Evolutionary conservation across 805 yeast genomes (phyloP), one percentile per base, ranked within the genome.

Genomic region (Myxozyma neotropica): DNA sequence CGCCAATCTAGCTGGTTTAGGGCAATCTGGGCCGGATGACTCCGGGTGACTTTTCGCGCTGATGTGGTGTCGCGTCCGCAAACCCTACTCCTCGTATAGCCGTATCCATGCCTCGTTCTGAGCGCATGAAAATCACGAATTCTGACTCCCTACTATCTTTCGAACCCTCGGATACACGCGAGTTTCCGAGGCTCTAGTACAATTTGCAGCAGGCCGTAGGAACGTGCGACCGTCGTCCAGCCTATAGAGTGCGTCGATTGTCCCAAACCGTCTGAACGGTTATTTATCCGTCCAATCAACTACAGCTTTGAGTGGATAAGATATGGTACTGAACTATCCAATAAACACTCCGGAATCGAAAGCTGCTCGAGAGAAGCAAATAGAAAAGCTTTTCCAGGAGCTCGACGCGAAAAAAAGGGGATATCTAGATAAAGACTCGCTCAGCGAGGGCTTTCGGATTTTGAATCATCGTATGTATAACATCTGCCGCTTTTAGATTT

Each of bases 391-490:
- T 19, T 83, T 80, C 63, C 68, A 74, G 23, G 67, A 72, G 45
- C 75, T 83, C 24, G 87, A 83, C 66, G 66, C 73, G 17, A 63
- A 75, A 23, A 60, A 71, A 38, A 69, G 69, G 21, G 81, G 81
- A 1, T 61, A 68, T 23, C 68, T 80, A 1, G 77, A 78, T 55
- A 69, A 72, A 10, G 71, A 70, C 12, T 72, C 77, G 5, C 67
- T 80, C 38, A 67, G 69, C 12, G 61, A 68, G 53, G 83, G 81
- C 0, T 77, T 79, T 49, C 71, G 71, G 67, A 69, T 52, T 26
- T 68, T 80, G 39, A 79, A 85, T 57, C 84, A 80, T 52, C 84
- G 90, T 35, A 79, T 87, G 46, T 74, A 75, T 44, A 78, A 78
- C 55, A 75, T 88, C n/a, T 2, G 10, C 33, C 86, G 42, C 53